Base-by-base conservation (phyloP, 257 asterid species). In the Thymus mandschuricus region DNA sequence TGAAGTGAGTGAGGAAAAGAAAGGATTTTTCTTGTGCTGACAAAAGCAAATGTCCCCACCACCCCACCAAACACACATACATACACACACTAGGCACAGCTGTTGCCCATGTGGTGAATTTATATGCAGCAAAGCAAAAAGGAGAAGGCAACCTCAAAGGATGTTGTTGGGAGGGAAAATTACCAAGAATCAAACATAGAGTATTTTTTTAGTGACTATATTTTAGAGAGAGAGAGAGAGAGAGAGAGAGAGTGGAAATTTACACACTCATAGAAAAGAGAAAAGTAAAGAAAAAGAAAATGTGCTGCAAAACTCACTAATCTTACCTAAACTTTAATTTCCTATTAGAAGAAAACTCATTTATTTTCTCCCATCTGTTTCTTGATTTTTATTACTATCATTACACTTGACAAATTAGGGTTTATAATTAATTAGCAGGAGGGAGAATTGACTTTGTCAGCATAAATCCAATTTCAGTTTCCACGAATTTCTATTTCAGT, bases 21-120 rank as follows among this genome's bases (percentile, higher is more conserved):
- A 63, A 56, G 68, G 83, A 74, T 68, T 80, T 79, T 83, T 85
- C 86, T 87, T 76, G 86, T 80, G 86, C 85, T 84, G 88, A 81
- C 83, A 81, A 87, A 83, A 76, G 76, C 75, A 60, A 30, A 74
- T 68, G 78, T 60, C 83, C 89, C 95, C 86, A 80, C 91, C 69
- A 75, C 79, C 82, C 80, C 60, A 71, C 76, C 70, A 46, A 81
- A 70, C 21, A 69, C 71, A 83, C 69, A 80, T 70, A 82, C 86
- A 34, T 3, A 81, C 77, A 81, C 87, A 77, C 80, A 71, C 73
- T 71, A 60, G 50, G 62, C 73, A 64, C 79, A 72, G 81, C 70
- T 76, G 82, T 76, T 68, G 66, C 12, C 77, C 77, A 76, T 74
- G 77, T 72, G 73, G 66, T 64, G 72, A 66, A 72, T 9, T 75